Evolutionary conservation across 768 basidiomycete genomes (phyloP), one percentile per base, ranked within the genome.

Genomic region (Leccinum rimulosum): DNA sequence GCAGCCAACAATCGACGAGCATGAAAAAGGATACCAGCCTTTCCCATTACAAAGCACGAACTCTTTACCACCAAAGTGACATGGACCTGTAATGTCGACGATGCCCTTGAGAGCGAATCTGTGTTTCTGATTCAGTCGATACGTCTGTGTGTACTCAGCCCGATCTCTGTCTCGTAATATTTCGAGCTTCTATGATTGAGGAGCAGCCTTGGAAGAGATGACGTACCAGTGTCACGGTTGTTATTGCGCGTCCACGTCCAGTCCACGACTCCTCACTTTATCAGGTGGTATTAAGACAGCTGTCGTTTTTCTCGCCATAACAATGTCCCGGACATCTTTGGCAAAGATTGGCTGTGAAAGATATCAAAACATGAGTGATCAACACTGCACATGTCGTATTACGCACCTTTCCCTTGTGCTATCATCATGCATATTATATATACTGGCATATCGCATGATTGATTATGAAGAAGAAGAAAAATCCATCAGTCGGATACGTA

Each of bases 81-180:
- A 89, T 7, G 87, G 84, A 0, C 91, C 91, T 2, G 89, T 86
- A 65, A 91, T 89, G 65, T 91, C 87, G n/a, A 89, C 83, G 14
- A 77, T 63, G 12, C 75, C 74, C 67, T 86, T 89, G 8, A 89
- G 86, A 78, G 86, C 82, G 67, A 90, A 92, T 1, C 86, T 91
- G 63, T 90, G 89, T 52, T 87, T 85, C 58, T 78, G 65, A 10
- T 51, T 68, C 6, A 74, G 62, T 43, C 72, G 64, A 54, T 71
- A 73, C 4, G 65, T 73, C 68, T 68, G 63, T 12, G 64, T 65
- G 27, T 66, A 61, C 33, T 74, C 76, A 25, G 77, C 77, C 30
- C 77, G 72, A 60, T 66, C 73, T 57, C 62, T 68, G 56, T 87
- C 84, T 69, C 82, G 84, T 27, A 88, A 74, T 22, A 82, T 68